Evolutionary conservation across 2,329 filamentous ascomycete species (phyloP), one percentile per base, ranked within the genome.

Genomic region (Coniella vitis): DNA sequence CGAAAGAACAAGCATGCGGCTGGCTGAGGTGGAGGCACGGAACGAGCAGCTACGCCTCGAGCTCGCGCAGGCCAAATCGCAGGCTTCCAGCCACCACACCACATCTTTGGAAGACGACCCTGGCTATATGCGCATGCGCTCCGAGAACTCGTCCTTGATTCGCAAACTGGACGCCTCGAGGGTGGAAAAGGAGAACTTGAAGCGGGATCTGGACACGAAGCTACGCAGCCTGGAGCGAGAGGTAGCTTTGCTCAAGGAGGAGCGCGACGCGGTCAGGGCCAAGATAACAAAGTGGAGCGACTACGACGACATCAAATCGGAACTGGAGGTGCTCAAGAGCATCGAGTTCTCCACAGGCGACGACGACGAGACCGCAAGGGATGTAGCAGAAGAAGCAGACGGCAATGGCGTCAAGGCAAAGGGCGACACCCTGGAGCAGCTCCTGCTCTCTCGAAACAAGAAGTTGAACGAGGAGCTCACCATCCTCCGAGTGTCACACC

Each of bases 301-400:
- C 64, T 98, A 98, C 63, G 90, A 97, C 31, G 91, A 97, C 51
- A 81, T 98, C 41, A 96, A 93, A 68, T 87, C 94, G 56, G 94
- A 98, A 66, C 76, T 98, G 3, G 91, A 97, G 60, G 90, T 97
- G 53, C 79, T 98, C 53, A 95, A 95, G 78, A 95, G 91, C 57
- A 96, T 98, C 58, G 93, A 98, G 64, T 95, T 98, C 60, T 87
- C 91, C 2, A 91, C 88, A 0, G 90, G 88, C 7, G 87, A 91
- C 54, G 90, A 94, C 52, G 87, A 90, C 40, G 83, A 86, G 2
- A 70, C 43, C 22, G n/a, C n/a, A n/a, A 54, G 49, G 21, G 56
- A 59, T 36, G 32, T 47, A 10, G 51, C 58, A 16, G 62, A 62
- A 35, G 60, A 61, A 19, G 63, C 72, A 12, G 81, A 81, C 57